Evolutionary conservation across 2,329 filamentous ascomycete genomes (phyloP), one percentile per base, ranked within the genome.

Genomic region (Myriangium duriaei): DNA sequence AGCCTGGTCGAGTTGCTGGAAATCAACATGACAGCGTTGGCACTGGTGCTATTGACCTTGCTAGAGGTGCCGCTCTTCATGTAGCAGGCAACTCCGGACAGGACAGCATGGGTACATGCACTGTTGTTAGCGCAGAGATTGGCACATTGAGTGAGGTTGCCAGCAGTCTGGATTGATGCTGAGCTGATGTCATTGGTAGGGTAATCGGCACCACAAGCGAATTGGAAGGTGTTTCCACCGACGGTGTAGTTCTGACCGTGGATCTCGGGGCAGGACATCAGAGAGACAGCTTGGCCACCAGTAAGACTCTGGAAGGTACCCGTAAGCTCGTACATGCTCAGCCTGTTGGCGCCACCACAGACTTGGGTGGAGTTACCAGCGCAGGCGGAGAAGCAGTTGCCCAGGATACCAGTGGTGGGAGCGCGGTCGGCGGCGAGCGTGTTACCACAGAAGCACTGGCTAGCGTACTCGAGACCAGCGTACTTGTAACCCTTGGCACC

Each of bases 321-420:
- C 24, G 17, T 63, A 40, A 51, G 55, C 38, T 55, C 43, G 36
- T 62, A 63, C 2, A 63, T 45, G 4, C 51, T 55, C 12, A 61
- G 47, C 2, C 51, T 51, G 11, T 44, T 49, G 9, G 50, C 50
- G 9, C 61, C 61, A 37, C 61, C 61, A 41, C 61, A 64, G 15
- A 57, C 47, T 45, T 62, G 45, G 15, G 32, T 45, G 10, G 41
- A 37, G 45, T 73, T 59, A 13, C 72, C 74, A 9, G 58, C 61
- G 55, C 74, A 78, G 28, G 65, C 52, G 49, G 66, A 64, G 43
- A 61, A 58, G 53, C 74, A 78, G 45, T 67, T 68, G 28, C 68
- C 71, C 21, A 75, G 58, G 17, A 74, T 62, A 28, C 67, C 65
- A 31, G 54, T 47, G n/a, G 55, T 50, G 1, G 63, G 64, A 12